Percentiles rank a stretch among this genome's conserved stretches.
Conservation (phyloP, 208 protist species). For the Trypanosomatidae sp. region DNA sequence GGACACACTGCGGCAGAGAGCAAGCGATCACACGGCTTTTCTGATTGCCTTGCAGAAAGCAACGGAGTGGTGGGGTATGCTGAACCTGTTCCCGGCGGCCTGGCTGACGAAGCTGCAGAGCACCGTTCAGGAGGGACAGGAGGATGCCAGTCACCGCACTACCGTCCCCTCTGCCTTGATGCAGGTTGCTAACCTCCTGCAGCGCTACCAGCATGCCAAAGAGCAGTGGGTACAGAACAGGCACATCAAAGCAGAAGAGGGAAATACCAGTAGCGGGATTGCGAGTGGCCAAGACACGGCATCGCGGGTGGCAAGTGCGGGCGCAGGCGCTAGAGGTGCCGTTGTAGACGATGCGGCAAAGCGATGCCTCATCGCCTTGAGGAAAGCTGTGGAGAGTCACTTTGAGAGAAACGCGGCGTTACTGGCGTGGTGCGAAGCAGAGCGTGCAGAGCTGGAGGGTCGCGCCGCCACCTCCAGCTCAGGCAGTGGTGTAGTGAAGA, state of each 20-base stretch:
- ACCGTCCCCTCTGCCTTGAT: conserved; percentile 40
- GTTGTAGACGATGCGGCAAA: conserved; percentile 31
- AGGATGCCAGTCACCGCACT: conserved; percentile 17
- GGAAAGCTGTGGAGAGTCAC: conserved; percentile 40
- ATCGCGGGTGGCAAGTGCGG: conserved; percentile 6
- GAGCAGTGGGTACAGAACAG: conserved; percentile 46
- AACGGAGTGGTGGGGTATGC: conserved; percentile 68
- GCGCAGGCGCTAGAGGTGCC: conserved; percentile 9
- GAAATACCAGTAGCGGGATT: conserved; percentile 5
- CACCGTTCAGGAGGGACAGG: conserved; percentile 26
- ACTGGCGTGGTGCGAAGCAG: conserved; percentile 59
- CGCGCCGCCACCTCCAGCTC: neutral
- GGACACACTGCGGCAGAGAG: conserved; percentile 24
- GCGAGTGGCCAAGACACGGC: conserved; percentile 3
- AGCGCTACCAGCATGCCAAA: conserved; percentile 70
- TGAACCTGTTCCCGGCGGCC: conserved; percentile 72
- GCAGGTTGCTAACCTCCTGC: conserved; percentile 46
- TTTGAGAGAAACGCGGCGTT: conserved; percentile 49
- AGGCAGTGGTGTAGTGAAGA: conserved; percentile 17
- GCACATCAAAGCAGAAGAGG: conserved; percentile 23
- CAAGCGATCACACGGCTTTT: conserved; percentile 34
- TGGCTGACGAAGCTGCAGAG: conserved; percentile 69
- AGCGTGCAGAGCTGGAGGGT: conserved; percentile 49
- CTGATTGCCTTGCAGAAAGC: conserved; percentile 50
- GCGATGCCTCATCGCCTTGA: conserved; percentile 34